These are phyloP conservation scores for Backusella tuberculispora DNA, from an alignment of 192 early-diverging fungal genomes.

Conservation along the genomic window DNA sequence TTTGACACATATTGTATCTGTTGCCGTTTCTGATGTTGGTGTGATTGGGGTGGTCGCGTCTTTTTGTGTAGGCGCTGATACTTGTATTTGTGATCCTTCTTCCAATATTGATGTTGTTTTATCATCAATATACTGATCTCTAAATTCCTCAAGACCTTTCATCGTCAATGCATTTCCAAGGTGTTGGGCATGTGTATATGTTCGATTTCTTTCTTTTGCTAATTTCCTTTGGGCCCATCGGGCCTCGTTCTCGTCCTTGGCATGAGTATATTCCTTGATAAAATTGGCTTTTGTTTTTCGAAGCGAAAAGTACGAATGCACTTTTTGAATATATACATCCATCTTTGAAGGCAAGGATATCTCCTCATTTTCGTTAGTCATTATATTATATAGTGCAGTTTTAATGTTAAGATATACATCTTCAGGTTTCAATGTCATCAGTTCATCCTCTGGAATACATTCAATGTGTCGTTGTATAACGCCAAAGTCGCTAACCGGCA, in stretches of 20 bases:
- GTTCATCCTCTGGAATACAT: constrained; percentile 9
- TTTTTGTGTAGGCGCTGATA: not conserved
- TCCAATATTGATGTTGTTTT: constrained; percentile 6
- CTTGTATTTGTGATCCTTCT: constrained; percentile 5
- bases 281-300: constrained; percentile 12
- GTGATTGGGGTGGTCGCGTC: constrained; percentile 1
- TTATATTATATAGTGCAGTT: constrained; percentile 9
- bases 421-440: constrained; percentile 7
- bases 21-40: constrained; percentile 2
- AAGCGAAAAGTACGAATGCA: constrained; percentile 2
- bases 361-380: not conserved
- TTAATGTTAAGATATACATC: constrained; percentile 9
- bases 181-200: not conserved
- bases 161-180: constrained; percentile 6
- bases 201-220: not conserved
- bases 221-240: constrained; percentile 3
- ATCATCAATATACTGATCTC: constrained; percentile 9
- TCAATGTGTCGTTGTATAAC: constrained; percentile 9
- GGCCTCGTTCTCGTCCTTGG: not conserved
- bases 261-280: constrained; percentile 4
- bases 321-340: constrained; percentile 9
- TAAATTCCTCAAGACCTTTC: constrained; percentile 1
- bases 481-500: constrained; percentile 8
- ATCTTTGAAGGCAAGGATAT: not conserved
- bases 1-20: not conserved